These are phyloP conservation scores for Xylaria grammica DNA, from an alignment of 495 filamentous ascomycete species.

Conservation along the genomic window DNA sequence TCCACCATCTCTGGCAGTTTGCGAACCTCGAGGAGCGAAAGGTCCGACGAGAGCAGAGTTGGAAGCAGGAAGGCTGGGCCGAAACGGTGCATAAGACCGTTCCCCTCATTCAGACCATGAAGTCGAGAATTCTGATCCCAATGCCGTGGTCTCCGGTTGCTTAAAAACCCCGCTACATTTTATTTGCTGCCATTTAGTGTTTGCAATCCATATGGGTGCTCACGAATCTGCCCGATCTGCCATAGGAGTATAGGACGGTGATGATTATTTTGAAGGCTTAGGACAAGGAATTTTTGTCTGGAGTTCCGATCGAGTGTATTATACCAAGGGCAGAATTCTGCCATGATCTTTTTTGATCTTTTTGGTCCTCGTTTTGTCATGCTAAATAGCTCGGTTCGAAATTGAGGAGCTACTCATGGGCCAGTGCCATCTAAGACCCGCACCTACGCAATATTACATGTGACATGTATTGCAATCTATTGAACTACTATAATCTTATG, in stretches of 20 bases:
- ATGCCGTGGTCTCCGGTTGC: constrained; percentile 96
- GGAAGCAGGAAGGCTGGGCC: constrained; percentile 93
- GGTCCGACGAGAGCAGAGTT: constrained; percentile 89
- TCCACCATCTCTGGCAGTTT: constrained; percentile 99
- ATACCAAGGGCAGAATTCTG: constrained; percentile 5
- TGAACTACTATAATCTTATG: not conserved
- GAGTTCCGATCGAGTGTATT: constrained; percentile 10
- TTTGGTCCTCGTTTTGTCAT: constrained; percentile 9
- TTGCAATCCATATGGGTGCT: not conserved
- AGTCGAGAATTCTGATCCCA: constrained; percentile 88
- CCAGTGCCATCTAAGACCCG: not conserved
- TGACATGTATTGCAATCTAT: not conserved
- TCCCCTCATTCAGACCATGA: constrained; percentile 94
- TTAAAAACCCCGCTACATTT: constrained; percentile 40
- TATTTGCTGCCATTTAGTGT: not conserved
- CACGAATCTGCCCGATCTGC: not conserved
- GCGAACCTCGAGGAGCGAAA: constrained; percentile 94
- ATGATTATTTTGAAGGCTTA: no score
- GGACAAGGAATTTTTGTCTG: not conserved
- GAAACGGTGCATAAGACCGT: constrained; percentile 99
- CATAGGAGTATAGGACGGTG: constrained; percentile 4
- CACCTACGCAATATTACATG: not conserved
- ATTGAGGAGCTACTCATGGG: not conserved
- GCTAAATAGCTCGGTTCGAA: constrained; percentile 33
- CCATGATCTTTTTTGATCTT: not conserved